Evolutionary conservation across 441 rosid genomes (phyloP).

Genomic region (Adansonia rubrostipa): DNA sequence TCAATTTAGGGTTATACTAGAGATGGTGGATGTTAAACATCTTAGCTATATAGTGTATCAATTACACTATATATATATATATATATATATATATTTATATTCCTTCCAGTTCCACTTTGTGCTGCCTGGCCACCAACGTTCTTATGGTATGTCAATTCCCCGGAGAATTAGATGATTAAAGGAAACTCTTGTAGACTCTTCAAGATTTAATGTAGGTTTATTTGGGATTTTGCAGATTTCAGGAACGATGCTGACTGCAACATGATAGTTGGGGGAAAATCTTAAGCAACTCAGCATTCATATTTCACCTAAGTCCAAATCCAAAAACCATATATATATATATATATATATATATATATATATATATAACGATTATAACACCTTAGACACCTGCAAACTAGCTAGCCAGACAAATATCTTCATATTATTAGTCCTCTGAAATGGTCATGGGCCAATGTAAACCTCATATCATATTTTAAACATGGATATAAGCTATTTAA

Average conservation of each 20-base stretch:
- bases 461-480: neutral
- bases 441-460: neutral
- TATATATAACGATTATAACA: neutral
- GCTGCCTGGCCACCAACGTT: neutral
- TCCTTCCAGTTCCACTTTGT: neutral
- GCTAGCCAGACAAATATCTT: no score
- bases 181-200: neutral
- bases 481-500: no score
- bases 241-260: neutral
- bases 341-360: no score
- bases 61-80: neutral
- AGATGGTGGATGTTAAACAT: neutral
- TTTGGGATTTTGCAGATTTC: neutral
- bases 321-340: neutral
- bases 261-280: neutral
- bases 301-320: neutral
- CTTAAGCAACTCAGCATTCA: neutral
- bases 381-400: neutral
- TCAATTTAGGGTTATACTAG: no score
- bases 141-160: neutral
- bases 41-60: neutral
- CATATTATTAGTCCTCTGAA: no score
- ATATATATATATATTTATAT: neutral
- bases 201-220: neutral
- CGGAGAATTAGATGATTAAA: slow-evolving; percentile 1